Evolutionary conservation across 768 basidiomycete species (phyloP), one percentile per base, ranked within the genome.

Genomic region (Mycena alexandri): DNA sequence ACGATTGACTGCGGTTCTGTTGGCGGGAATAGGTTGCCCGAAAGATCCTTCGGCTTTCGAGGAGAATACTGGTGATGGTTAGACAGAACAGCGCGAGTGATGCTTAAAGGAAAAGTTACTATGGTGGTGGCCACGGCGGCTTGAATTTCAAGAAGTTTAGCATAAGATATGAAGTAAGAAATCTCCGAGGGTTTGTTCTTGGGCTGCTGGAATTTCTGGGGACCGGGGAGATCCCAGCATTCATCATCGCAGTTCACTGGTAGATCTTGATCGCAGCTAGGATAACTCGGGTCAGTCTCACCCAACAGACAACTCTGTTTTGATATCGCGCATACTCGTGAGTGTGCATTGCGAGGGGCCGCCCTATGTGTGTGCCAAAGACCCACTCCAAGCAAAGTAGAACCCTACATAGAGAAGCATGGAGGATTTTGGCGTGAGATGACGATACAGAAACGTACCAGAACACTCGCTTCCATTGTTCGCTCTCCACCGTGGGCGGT

Each of bases 191-290:
- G 85, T 61, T 82, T 82, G 10, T 78, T 82, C 5, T 78, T 72
- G 1, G 90, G 90, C 63, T 91, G 90, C 54, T 81, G 81, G 76
- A 89, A 89, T 6, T 75, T 75, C 5, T 75, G 77, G 0, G 81
- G 79, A 36, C 83, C 84, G 11, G 60, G 67, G 14, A 52, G 41
- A 12, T 82, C 82, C 89, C 89, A 91, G 63, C 86, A 90, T 54
- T 91, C 89, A 72, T 92, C 91, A 61, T 92, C 90, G 21, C 88
- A 87, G 16, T 89, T 88, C 0, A 86, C 70, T 1, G 90, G 89
- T 12, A 84, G 80, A 24, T 88, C 89, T 19, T 87, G 79, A 61
- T 92, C 89, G 63, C 86, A 88, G 68, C 90, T 90, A 19, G 16
- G 33, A 13, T 24, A n/a, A 29, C 29, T n/a, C 10, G 29, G 3